Conservation (phyloP, 495 filamentous ascomycete genomes). For the Xylaria longipes region DNA sequence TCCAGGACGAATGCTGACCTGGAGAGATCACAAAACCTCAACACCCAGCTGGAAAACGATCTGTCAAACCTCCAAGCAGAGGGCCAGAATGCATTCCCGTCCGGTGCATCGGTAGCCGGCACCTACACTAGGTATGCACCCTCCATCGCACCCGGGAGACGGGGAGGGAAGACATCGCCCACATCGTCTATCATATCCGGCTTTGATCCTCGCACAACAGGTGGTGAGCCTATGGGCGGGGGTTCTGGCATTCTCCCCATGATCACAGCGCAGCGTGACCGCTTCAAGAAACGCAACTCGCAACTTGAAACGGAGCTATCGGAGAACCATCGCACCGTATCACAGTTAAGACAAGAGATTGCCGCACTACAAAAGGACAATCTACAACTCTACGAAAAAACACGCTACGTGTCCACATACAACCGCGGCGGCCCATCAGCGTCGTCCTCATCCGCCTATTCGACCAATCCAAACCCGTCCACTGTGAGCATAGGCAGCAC, state of each 20-base stretch:
- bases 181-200: conserved; percentile 98
- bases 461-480: conserved; percentile 74
- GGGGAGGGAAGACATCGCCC: conserved; percentile 77
- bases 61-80: conserved; percentile 86
- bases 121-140: conserved; percentile 88
- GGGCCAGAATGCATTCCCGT: conserved; percentile 79
- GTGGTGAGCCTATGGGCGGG: conserved; percentile 78
- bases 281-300: conserved; percentile 94
- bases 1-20: conserved; percentile 85
- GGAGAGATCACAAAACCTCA: conserved; percentile 82
- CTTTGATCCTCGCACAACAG: conserved; percentile 72
- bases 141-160: conserved; percentile 67
- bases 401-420: conserved; percentile 93
- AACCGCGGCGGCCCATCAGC: conserved; percentile 67
- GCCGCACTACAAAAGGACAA: conserved; percentile 95
- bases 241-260: conserved; percentile 94
- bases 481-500: conserved; percentile 63
- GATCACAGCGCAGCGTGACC: conserved; percentile 96
- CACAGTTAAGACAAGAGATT: conserved; percentile 88
- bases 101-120: conserved; percentile 89
- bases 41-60: conserved; percentile 90
- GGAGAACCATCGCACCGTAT: conserved; percentile 79
- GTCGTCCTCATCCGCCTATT: conserved; percentile 74
- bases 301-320: conserved; percentile 92
- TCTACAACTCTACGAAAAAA: conserved; percentile 96